Conservation (phyloP, 768 basidiomycete genomes). For the Mycena albidolilacea region DNA sequence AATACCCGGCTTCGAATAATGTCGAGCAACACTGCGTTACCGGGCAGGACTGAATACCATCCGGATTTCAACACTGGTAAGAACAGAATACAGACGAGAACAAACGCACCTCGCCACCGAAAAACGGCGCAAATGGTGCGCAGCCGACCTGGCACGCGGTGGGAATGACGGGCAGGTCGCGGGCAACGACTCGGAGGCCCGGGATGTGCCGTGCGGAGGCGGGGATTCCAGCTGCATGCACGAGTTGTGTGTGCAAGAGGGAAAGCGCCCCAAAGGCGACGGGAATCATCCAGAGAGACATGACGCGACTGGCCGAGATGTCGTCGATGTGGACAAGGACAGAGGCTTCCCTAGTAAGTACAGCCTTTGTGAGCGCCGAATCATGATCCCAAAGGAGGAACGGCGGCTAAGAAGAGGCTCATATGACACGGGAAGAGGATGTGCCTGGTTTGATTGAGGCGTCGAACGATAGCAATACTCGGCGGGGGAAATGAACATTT, state of each 20-base stretch:
- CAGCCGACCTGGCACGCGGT: slow-evolving; percentile 27
- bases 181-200: background rate
- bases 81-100: background rate
- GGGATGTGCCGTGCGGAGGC: background rate
- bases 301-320: background rate
- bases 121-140: slow-evolving; percentile 29
- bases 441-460: slow-evolving; percentile 17
- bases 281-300: slow-evolving; percentile 11
- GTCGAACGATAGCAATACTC: background rate
- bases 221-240: slow-evolving; percentile 9
- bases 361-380: background rate
- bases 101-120: slow-evolving; percentile 24
- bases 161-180: slow-evolving; percentile 24
- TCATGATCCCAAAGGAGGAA: slow-evolving; percentile 4
- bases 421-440: background rate
- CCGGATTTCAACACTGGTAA: background rate
- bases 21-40: slow-evolving; percentile 49
- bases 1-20: slow-evolving; percentile 49
- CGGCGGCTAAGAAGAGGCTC: background rate
- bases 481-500: background rate
- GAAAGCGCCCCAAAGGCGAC: background rate
- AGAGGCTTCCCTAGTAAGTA: background rate
- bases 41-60: slow-evolving; percentile 21
- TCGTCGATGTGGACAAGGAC: slow-evolving; percentile 4
- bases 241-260: slow-evolving; percentile 10